A percentile compares a stretch with the other conserved stretches of the same genome.
Evolutionary conservation across 208 protist genomes (phyloP).

Genomic region (Crithidia sp.): DNA sequence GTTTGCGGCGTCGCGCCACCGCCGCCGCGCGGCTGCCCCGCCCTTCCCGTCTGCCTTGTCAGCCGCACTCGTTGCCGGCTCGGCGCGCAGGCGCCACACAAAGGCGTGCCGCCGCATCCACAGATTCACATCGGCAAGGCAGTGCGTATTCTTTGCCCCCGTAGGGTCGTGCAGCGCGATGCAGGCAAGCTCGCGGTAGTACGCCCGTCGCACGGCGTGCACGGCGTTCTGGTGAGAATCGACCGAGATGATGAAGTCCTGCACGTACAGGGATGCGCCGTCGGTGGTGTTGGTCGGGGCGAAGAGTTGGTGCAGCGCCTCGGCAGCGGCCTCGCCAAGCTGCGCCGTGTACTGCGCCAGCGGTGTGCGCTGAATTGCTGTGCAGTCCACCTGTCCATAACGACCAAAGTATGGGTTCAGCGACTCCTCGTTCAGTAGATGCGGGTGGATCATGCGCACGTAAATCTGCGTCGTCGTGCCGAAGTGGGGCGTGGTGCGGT

Average conservation of each 20-base stretch:
- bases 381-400: slow-evolving; percentile 83
- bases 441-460: slow-evolving; percentile 79
- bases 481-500: slow-evolving; percentile 3
- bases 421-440: slow-evolving; percentile 78
- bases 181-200: slow-evolving; percentile 86
- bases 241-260: slow-evolving; percentile 88
- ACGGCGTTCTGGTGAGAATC: slow-evolving; percentile 77
- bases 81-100: slow-evolving; percentile 30
- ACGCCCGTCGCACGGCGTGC: slow-evolving; percentile 65
- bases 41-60: neutral
- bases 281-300: slow-evolving; percentile 8
- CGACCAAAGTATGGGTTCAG: slow-evolving; percentile 91
- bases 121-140: slow-evolving; percentile 62
- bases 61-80: slow-evolving; percentile 1
- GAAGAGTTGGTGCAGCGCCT: slow-evolving; percentile 34
- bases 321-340: slow-evolving; percentile 26
- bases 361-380: slow-evolving; percentile 43
- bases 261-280: slow-evolving; percentile 44
- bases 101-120: slow-evolving; percentile 39
- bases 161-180: slow-evolving; percentile 67
- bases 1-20: slow-evolving; percentile 23
- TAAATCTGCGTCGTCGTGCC: slow-evolving; percentile 46
- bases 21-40: slow-evolving; percentile 1
- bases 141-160: slow-evolving; percentile 45
- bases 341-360: slow-evolving; percentile 28